A percentile compares a stretch with the other conserved stretches of the same genome.
phyloP scores from a whole-genome alignment of 2,329 filamentous ascomycete genomes.

The Verticillium isaacii region DNA sequence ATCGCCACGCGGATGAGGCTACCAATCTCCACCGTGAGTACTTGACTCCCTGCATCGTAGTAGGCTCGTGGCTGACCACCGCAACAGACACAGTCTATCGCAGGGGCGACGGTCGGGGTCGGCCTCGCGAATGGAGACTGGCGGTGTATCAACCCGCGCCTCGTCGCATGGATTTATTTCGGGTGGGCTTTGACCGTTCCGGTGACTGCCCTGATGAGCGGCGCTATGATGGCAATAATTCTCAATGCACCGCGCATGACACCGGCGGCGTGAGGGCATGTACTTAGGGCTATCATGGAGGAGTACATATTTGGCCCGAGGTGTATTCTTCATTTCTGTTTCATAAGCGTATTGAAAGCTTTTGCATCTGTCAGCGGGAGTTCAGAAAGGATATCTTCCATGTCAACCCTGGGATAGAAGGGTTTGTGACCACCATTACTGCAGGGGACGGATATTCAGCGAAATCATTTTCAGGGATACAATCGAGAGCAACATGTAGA shows the following conservation, averaged over 20 bases:
- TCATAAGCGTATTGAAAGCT: too few relatives aligned
- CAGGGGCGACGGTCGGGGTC: constrained; percentile 46
- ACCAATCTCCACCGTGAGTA: constrained; percentile 33
- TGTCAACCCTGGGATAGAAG: too few relatives aligned
- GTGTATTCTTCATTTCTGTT: too few relatives aligned
- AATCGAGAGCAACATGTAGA: too few relatives aligned
- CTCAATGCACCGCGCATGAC: constrained; percentile 44
- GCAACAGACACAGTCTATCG: constrained; percentile 42
- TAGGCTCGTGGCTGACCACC: neutral
- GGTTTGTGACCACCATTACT: too few relatives aligned
- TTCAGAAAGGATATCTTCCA: too few relatives aligned
- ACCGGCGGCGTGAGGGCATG: neutral
- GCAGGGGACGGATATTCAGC: too few relatives aligned
- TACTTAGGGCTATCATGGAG: too few relatives aligned
- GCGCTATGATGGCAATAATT: constrained; percentile 48
- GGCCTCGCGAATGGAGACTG: constrained; percentile 44
- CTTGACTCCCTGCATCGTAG: neutral
- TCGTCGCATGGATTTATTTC: constrained; percentile 40
- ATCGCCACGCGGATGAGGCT: constrained; percentile 46
- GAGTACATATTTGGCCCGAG: too few relatives aligned
- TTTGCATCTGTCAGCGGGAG: too few relatives aligned
- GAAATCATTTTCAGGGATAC: too few relatives aligned
- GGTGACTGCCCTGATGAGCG: constrained; percentile 42
- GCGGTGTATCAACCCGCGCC: constrained; percentile 43
- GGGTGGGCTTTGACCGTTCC: constrained; percentile 49